Evolutionary conservation across 257 asterid genomes (phyloP).

Genomic region (Solanum microdontum): DNA sequence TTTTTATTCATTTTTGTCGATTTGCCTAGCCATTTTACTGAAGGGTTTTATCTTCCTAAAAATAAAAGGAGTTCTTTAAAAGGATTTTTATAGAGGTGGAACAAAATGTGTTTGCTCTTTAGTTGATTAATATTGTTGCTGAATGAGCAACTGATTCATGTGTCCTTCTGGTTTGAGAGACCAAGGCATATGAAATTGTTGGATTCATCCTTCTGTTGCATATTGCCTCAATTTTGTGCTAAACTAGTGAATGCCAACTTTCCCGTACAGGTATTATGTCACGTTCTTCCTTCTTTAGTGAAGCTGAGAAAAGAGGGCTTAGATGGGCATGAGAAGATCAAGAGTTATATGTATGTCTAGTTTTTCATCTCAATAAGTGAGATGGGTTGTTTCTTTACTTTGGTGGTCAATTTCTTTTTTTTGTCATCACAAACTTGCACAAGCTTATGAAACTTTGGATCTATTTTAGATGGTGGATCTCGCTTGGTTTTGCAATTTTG

Average conservation of each 20-base stretch:
- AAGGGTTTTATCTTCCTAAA: not conserved
- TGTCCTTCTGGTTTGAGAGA: not conserved
- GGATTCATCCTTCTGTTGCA: not conserved
- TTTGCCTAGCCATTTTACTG: not conserved
- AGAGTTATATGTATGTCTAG: conserved; percentile 98
- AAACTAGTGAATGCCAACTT: not conserved
- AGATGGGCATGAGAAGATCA: conserved; percentile 98
- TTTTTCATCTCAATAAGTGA: conserved; percentile 70
- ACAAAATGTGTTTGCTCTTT: not conserved
- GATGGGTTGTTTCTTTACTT: conserved; percentile 28
- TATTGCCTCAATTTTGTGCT: not conserved
- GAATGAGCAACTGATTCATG: not conserved
- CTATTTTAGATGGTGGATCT: conserved; percentile 92
- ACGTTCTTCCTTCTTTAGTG: conserved; percentile 77
- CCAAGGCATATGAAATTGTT: not conserved
- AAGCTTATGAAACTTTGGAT: conserved; percentile 10
- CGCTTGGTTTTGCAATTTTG: conserved; percentile 75
- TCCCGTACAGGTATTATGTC: conserved; percentile 64
- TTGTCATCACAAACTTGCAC: conserved; percentile 1
- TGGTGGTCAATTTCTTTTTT: conserved; percentile 3
- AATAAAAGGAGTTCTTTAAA: not conserved
- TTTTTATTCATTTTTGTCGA: not conserved
- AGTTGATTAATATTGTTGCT: not conserved
- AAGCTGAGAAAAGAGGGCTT: conserved; percentile 98
- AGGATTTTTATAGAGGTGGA: not conserved